These are phyloP conservation scores for Monosporozyma unispora DNA, from an alignment of 805 yeast genomes.

Conservation along the genomic window DNA sequence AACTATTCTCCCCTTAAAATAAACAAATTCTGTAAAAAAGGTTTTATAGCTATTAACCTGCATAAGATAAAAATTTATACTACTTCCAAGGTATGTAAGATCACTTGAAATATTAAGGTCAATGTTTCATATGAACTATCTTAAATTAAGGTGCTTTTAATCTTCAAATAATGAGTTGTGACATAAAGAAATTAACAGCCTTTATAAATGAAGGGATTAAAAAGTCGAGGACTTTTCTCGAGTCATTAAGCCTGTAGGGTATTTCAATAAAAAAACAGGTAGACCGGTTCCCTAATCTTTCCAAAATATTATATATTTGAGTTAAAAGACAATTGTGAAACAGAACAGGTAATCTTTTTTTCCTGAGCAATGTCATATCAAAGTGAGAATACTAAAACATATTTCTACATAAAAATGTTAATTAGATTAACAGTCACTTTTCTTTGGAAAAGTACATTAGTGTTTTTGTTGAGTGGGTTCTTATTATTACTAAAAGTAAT, in stretches of 20 bases:
- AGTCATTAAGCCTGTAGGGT: no score
- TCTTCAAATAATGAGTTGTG: background rate
- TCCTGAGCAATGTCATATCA: background rate
- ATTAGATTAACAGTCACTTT: background rate
- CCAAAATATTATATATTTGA: background rate
- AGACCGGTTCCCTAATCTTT: background rate
- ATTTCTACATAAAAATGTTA: background rate
- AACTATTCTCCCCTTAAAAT: background rate
- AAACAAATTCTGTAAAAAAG: background rate
- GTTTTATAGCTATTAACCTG: background rate
- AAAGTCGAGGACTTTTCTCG: background rate
- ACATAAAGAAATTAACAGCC: background rate
- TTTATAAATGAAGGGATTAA: background rate
- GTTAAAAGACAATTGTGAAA: no score
- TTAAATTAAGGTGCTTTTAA: background rate
- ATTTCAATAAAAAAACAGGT: background rate
- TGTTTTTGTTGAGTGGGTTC: background rate
- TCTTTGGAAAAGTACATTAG: background rate
- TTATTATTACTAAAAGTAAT: conserved; percentile 11
- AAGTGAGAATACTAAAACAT: background rate
- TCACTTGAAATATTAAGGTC: background rate
- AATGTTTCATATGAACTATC: background rate
- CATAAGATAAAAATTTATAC: background rate
- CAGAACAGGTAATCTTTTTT: background rate
- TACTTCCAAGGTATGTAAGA: background rate